Evolutionary conservation across 2,329 filamentous ascomycete genomes (phyloP).

Genomic region (Penicillium aurantiogriseum): DNA sequence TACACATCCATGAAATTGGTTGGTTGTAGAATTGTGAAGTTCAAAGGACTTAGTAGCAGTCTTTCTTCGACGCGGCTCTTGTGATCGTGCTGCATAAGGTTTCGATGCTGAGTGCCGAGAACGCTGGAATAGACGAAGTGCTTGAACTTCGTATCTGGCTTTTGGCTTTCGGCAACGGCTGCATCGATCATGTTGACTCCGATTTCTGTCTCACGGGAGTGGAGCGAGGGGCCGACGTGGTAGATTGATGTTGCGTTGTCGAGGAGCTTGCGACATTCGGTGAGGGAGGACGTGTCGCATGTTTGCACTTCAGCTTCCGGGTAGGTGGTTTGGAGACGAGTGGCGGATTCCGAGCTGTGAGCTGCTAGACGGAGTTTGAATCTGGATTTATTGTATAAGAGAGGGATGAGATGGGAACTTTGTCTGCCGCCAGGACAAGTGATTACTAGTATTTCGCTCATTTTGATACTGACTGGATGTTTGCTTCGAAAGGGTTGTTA

Average conservation of each 20-base stretch:
- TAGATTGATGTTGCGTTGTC: neutral
- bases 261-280: neutral
- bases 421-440: neutral
- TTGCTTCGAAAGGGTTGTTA: neutral
- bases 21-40: slow-evolving; percentile 5
- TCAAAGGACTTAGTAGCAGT: neutral
- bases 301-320: neutral
- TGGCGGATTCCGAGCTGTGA: neutral
- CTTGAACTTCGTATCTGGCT: neutral
- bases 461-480: neutral
- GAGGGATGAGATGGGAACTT: neutral
- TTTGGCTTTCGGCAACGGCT: slow-evolving; percentile 1
- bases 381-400: slow-evolving; percentile 1
- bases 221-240: neutral
- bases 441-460: neutral
- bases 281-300: neutral
- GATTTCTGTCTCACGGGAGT: slow-evolving; percentile 2
- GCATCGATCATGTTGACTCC: slow-evolving; percentile 6
- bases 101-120: neutral
- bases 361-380: slow-evolving; percentile 5
- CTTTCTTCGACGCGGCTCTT: slow-evolving; percentile 1
- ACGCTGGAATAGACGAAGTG: slow-evolving; percentile 5
- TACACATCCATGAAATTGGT: slow-evolving; percentile 5
- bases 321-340: neutral
- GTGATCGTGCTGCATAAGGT: slow-evolving; percentile 1